phyloP scores from a whole-genome alignment of 2,329 filamentous ascomycete species.

The Neurospora sp. region DNA sequence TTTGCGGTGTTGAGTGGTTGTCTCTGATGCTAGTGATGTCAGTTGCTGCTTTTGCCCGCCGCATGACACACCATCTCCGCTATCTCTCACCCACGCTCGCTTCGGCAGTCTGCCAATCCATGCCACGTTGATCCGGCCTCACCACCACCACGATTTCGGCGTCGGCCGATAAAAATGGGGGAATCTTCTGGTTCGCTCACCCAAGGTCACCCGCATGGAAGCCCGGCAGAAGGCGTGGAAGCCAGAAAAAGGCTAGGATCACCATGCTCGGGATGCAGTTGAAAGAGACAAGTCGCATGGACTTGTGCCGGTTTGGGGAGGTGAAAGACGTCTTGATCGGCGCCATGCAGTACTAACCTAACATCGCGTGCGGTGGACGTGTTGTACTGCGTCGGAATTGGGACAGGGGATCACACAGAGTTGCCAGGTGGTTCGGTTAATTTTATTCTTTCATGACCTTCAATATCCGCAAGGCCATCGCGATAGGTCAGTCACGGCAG shows the following conservation, averaged over 20 bases:
- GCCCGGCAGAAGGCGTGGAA: conserved; percentile 18
- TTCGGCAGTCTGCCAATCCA: background rate
- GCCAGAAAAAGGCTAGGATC: background rate
- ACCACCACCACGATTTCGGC: background rate
- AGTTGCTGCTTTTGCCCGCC: background rate
- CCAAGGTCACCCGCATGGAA: conserved; percentile 7
- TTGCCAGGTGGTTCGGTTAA: background rate
- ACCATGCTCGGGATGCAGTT: background rate
- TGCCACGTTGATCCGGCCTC: background rate
- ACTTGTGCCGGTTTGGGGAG: background rate
- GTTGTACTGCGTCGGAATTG: background rate
- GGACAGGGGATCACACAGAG: background rate
- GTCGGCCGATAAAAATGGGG: background rate
- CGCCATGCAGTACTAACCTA: background rate
- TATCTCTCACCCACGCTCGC: background rate
- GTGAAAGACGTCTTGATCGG: background rate
- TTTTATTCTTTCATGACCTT: background rate
- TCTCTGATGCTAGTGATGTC: background rate
- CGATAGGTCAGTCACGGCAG: background rate
- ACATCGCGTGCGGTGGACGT: background rate
- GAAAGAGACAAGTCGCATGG: background rate
- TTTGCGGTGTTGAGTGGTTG: background rate
- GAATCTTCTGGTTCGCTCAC: background rate
- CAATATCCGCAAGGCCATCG: background rate
- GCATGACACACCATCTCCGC: background rate